These are phyloP conservation scores for Penicillium sp. DNA, from an alignment of 2,329 filamentous ascomycete species.

Conservation along the genomic window DNA sequence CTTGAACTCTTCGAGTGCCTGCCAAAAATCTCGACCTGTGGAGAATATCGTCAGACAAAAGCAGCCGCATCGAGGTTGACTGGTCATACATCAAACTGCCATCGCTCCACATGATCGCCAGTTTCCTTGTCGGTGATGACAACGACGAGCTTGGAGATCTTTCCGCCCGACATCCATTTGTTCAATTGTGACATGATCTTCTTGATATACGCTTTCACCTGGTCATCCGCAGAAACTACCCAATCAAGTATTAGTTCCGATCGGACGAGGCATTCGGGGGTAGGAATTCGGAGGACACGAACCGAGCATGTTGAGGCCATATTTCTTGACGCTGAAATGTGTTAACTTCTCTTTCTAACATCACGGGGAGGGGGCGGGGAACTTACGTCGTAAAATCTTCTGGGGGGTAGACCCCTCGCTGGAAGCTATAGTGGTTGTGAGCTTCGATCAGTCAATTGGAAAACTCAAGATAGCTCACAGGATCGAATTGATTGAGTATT, in stretches of 20 bases:
- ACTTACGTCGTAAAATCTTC: slow-evolving; percentile 92
- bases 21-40: slow-evolving; percentile 62
- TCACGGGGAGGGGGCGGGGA: neutral
- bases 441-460: neutral
- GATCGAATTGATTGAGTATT: slow-evolving; percentile 98
- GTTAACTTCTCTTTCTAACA: slow-evolving; percentile 5
- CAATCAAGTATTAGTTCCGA: slow-evolving; percentile 12
- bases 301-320: slow-evolving; percentile 97
- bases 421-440: slow-evolving; percentile 65
- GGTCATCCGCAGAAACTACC: slow-evolving; percentile 87
- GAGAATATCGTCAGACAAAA: slow-evolving; percentile 13
- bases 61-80: neutral
- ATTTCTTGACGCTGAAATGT: slow-evolving; percentile 79
- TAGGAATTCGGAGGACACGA: slow-evolving; percentile 27
- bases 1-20: slow-evolving; percentile 56
- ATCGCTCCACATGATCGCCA: slow-evolving; percentile 91
- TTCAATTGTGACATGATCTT: slow-evolving; percentile 98
- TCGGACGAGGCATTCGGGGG: neutral
- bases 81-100: slow-evolving; percentile 86
- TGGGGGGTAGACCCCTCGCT: slow-evolving; percentile 81
- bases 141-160: slow-evolving; percentile 95
- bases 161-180: slow-evolving; percentile 96
- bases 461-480: slow-evolving; percentile 61
- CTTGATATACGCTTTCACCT: slow-evolving; percentile 98
- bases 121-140: slow-evolving; percentile 98